Conservation (phyloP, 768 basidiomycete species). For the Suillus discolor region DNA sequence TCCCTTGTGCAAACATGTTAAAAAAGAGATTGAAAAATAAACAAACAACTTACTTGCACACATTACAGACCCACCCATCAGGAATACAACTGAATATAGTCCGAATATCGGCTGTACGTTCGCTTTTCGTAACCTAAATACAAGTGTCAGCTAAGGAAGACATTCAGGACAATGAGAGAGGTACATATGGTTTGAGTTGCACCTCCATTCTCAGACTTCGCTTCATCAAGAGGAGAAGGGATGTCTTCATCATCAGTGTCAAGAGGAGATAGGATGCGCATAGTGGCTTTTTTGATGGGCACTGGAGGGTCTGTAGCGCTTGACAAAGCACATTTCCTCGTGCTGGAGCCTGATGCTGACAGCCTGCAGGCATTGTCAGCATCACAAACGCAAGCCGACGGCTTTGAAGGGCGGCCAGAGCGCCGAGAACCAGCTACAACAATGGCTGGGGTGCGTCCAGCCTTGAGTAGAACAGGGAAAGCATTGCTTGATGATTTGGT, state of each 20-base stretch:
- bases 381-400: background rate
- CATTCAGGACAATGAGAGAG: no score
- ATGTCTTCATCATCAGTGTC: no score
- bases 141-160: background rate
- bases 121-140: background rate
- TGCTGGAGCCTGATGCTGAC: no score
- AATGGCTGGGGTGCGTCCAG: background rate
- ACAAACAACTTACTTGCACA: background rate
- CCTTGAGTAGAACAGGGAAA: background rate
- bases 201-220: no score
- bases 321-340: background rate
- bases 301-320: background rate
- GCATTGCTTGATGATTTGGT: background rate
- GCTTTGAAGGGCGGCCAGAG: background rate
- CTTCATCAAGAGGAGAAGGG: no score
- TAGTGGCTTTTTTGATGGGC: background rate
- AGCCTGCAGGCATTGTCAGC: background rate
- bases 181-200: no score
- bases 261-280: background rate
- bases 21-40: background rate
- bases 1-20: background rate
- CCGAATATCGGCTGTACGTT: background rate
- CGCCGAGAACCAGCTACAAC: background rate
- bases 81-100: background rate
- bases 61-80: background rate